Evolutionary conservation across 2,329 filamentous ascomycete species (phyloP).

Genomic region (Xylariaceae sp.): DNA sequence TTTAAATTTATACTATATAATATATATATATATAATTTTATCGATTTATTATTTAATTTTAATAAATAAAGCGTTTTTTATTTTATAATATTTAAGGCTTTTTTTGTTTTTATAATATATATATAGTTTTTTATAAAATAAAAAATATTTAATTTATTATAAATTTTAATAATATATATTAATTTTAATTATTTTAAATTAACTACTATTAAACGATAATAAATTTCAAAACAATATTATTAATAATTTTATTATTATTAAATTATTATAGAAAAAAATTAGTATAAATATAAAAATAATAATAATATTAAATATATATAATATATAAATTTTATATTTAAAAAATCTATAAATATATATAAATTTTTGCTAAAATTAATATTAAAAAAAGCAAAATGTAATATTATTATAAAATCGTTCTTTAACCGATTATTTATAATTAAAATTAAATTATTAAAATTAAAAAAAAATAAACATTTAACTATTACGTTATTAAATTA

Average conservation of each 20-base stretch:
- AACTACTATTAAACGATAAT: not conserved
- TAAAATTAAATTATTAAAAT: constrained; percentile 1
- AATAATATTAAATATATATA: not conserved
- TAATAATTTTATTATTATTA: not conserved
- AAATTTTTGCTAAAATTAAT: not conserved
- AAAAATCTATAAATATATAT: not conserved
- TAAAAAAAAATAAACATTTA: not conserved
- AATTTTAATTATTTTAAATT: not conserved
- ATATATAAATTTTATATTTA: not conserved
- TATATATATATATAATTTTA: not conserved
- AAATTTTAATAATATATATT: not conserved
- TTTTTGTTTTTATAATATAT: not conserved
- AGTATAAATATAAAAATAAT: not conserved
- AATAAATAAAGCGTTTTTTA: not conserved
- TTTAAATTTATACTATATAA: too few relatives aligned
- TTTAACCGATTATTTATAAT: not conserved
- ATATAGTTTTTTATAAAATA: not conserved
- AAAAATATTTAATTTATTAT: not conserved
- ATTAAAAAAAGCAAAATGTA: not conserved
- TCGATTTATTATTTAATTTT: not conserved
- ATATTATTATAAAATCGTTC: not conserved
- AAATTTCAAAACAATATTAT: not conserved
- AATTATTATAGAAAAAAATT: not conserved
- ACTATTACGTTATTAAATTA: not conserved
- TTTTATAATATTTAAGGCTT: not conserved